Base-by-base conservation (phyloP, 148 eudicot species). In the Chenopodium formosanum region DNA sequence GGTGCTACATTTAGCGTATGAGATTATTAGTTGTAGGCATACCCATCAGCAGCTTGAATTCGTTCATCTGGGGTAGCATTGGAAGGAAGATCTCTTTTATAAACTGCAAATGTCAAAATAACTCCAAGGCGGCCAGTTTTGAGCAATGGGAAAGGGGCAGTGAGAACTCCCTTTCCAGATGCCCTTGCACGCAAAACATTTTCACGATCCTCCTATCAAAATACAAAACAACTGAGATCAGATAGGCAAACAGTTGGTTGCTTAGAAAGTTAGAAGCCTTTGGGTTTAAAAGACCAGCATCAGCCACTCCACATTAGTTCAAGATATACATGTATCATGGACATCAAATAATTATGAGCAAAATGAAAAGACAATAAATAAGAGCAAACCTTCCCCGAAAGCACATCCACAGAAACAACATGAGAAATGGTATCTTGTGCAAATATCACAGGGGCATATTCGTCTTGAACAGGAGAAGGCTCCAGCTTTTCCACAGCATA, bases 391-490 rank as follows among this genome's bases (percentile, higher is more conserved):
- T 94, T 92, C 72, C 99, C 99, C 5, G 99, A 91, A 44, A 96
- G 85, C 88, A 96, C 82, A 85, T 96, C 99, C 31, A 96, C 75
- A 10, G 99, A 96, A 82, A 94, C 81, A 48, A 96, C 89, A 82
- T 96, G 98, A 13, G 98, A 84, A 62, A 96, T 83, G 37, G 97
- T 96, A 74, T 94, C 98, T 87, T 96, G 97, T 20, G 99, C 97
- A 88, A 96, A 94, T 80, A 96, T 94, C 47, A 96, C 99, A n/a
- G 99, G 99, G 37, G 99, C 99, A 88, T 96, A 96, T 84, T 96
- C 99, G 58, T 92, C 92, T 75, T 88, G 89, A 82, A 89, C 84
- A n/a, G 94, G 93, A 23, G 97, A 92, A 65, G 92, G 89, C 88
- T 92, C 94, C 44, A 88, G 86, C 40, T 85, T 86, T 71, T 91